phyloP scores from a whole-genome alignment of 2,329 filamentous ascomycete species.

The Didymella sp. region DNA sequence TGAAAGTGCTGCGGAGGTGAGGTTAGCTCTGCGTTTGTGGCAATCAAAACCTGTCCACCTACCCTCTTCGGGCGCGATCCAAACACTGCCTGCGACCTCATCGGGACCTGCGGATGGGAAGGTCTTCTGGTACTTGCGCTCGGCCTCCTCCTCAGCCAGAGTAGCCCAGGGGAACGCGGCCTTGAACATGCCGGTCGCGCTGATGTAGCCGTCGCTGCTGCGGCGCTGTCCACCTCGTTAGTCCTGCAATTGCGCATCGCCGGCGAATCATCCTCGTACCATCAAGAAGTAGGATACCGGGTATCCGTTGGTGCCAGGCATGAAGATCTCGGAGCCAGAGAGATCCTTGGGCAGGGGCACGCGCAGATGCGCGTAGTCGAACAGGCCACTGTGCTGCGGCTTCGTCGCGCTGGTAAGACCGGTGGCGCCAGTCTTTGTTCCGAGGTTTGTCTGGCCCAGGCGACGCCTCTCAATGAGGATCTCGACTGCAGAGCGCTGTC shows the following conservation, averaged over 20 bases:
- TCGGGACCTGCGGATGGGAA: constrained; percentile 82
- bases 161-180: constrained; percentile 83
- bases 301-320: constrained; percentile 65
- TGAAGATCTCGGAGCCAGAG: constrained; percentile 87
- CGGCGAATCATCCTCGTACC: constrained; percentile 56
- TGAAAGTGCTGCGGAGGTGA: constrained; percentile 68
- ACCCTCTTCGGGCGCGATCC: constrained; percentile 83
- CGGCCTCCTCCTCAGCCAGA: constrained; percentile 72
- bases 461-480: constrained; percentile 80
- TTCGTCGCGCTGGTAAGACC: constrained; percentile 74
- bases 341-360: constrained; percentile 92
- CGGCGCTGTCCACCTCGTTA: constrained; percentile 65
- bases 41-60: constrained; percentile 27
- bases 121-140: constrained; percentile 85
- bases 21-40: constrained; percentile 24
- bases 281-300: constrained; percentile 97
- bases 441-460: constrained; percentile 89
- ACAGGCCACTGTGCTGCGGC: constrained; percentile 76
- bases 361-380: constrained; percentile 95
- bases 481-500: constrained; percentile 49
- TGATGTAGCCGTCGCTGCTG: constrained; percentile 83
- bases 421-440: constrained; percentile 78
- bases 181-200: constrained; percentile 92
- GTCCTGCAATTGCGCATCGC: constrained; percentile 26
- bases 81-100: constrained; percentile 95